Evolutionary conservation across 116 monocot species (phyloP).

Genomic region (Thalassia testudinum): DNA sequence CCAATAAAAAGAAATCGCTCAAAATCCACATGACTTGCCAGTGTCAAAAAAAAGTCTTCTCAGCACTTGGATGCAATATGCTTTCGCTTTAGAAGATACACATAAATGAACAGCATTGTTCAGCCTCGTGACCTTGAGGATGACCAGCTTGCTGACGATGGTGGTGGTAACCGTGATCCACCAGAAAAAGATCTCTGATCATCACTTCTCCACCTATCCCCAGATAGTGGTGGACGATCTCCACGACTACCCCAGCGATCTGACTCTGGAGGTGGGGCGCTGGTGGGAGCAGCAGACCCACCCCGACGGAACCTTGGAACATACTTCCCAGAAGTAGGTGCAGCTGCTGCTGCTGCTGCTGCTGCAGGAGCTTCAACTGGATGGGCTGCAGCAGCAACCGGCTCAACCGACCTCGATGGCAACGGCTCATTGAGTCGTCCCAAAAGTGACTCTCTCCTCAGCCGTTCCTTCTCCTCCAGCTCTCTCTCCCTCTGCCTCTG

Average conservation of each 20-base stretch:
- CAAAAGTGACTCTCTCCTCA: constrained; percentile 31
- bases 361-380: constrained; percentile 19
- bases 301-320: too few relatives aligned
- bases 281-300: constrained; percentile 12
- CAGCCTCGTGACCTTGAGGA: constrained; percentile 9
- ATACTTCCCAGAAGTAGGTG: constrained; percentile 9
- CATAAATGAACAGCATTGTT: too few relatives aligned
- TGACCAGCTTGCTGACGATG: constrained; percentile 6
- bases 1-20: too few relatives aligned
- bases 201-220: too few relatives aligned
- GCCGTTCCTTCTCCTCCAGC: constrained; percentile 59
- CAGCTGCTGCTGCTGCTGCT: constrained; percentile 6
- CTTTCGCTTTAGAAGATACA: too few relatives aligned
- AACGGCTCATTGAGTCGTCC: constrained; percentile 10
- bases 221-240: too few relatives aligned
- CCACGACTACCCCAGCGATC: constrained; percentile 39
- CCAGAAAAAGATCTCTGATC: constrained; percentile 1
- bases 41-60: too few relatives aligned
- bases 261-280: too few relatives aligned
- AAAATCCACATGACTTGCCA: too few relatives aligned
- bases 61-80: too few relatives aligned
- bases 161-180: constrained; percentile 1
- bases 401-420: constrained; percentile 9
- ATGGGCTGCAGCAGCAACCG: neutral
- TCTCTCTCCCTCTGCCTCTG: too few relatives aligned